Conservation (phyloP, 2,329 filamentous ascomycete species). For the Davidsoniella virescens region DNA sequence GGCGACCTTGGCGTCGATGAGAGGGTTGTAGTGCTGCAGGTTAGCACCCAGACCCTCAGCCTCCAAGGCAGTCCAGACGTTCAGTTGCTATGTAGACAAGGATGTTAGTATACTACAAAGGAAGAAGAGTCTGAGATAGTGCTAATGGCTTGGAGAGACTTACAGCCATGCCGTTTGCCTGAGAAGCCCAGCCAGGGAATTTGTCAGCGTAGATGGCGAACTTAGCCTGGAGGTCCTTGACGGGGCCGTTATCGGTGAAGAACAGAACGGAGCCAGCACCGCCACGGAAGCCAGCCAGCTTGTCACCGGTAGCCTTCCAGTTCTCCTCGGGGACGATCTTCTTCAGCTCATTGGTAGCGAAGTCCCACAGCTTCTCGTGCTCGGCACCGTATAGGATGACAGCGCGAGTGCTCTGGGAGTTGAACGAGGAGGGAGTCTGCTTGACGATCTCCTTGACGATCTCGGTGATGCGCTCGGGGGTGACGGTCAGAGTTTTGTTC, state of each 20-base stretch:
- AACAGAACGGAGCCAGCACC: conserved; percentile 75
- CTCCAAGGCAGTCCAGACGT: conserved; percentile 68
- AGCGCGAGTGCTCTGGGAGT: conserved; percentile 67
- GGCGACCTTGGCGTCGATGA: conserved; percentile 58
- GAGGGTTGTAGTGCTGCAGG: conserved; percentile 85
- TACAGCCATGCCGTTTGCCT: conserved; percentile 60
- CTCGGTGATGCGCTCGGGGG: conserved; percentile 41
- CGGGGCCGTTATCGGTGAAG: conserved; percentile 59
- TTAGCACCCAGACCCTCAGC: conserved; percentile 73
- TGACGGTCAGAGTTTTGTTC: conserved; percentile 44
- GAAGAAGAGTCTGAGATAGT: not conserved
- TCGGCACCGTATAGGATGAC: conserved; percentile 67
- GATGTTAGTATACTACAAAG: not conserved
- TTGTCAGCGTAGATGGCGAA: conserved; percentile 62
- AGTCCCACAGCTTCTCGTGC: conserved; percentile 78
- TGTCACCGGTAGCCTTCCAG: conserved; percentile 36
- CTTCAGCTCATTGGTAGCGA: conserved; percentile 48
- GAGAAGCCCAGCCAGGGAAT: conserved; percentile 61
- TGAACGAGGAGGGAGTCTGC: conserved; percentile 68
- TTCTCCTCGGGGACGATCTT: conserved; percentile 48
- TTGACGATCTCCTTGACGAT: conserved; percentile 48
- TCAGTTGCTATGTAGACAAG: conserved; percentile 40
- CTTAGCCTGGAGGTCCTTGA: conserved; percentile 49
- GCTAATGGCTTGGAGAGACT: conserved; percentile 6
- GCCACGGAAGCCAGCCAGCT: conserved; percentile 42